Evolutionary conservation across 139 green algal species (phyloP), one percentile per base, ranked within the genome.

Genomic region (Picochlorum sp.): DNA sequence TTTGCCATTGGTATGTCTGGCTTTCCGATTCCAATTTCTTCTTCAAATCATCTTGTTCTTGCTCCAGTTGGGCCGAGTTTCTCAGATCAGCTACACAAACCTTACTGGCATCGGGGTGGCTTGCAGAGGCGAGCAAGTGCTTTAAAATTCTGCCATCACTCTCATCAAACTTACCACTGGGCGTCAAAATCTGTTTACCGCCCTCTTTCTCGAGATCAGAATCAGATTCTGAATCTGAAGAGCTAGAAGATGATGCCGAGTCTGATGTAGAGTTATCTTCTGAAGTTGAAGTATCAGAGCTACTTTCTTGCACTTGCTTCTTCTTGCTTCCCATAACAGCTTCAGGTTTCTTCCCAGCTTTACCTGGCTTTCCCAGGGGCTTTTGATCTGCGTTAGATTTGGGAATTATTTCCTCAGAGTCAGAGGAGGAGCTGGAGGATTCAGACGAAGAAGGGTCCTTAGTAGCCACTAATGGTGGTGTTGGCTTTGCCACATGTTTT

Each of bases 1-100:
- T 45, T n/a, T 33, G 16, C 55, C 55, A 61, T 36, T 61, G 55
- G 31, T 37, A 61, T 47, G 39, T 22, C 22, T 47, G 39, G 20
- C 22, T 16, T 1, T 16, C 6, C 5, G 39, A 16, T 26, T 47
- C 22, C 39, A 26, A 6, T 26, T 16, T n/a, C 22, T 47, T n/a
- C 12, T 20, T 47, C 3, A 26, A n/a, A 5, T 16, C 39, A 47
- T 16, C 20, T 47, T 47, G 18, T 47, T 47, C 39, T 10, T n/a
- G 39, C 8, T 47, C 18, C 39, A 26, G 20, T n/a, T 24, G 8
- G 1, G 39, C 39, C 20, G 20, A 26, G 18, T 47, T 25, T n/a
- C 22, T 47, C 39, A 47, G 22, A n/a, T 47, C 39, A 47, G 20
- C 39, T 26, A 47, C 22, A 14, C 22, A 26, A 6, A 47, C 39